Percentiles rank a stretch among this genome's conserved stretches.
Evolutionary conservation across 2,329 filamentous ascomycete genomes (phyloP).

Genomic region (Cladosporium cucumerinum): DNA sequence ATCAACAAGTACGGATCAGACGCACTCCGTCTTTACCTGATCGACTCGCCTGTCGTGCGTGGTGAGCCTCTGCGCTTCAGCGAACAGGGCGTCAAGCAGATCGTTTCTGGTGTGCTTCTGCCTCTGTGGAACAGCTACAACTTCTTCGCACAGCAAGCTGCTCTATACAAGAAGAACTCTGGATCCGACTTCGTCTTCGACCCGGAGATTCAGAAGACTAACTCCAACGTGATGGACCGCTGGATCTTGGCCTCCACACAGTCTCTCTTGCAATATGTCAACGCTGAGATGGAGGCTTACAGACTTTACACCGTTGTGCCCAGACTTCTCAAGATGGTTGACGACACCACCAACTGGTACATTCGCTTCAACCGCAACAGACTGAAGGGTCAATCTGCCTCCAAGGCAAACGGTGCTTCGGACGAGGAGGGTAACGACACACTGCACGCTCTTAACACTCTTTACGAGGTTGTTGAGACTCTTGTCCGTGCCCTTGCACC

Average conservation of each 20-base stretch:
- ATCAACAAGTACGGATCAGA: constrained; percentile 89
- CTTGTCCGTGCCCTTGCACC: constrained; percentile 84
- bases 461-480: constrained; percentile 91
- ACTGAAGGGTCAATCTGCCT: constrained; percentile 63
- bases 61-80: constrained; percentile 90
- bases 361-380: constrained; percentile 91
- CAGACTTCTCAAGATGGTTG: constrained; percentile 67
- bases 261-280: constrained; percentile 84
- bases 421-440: constrained; percentile 79
- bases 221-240: constrained; percentile 89
- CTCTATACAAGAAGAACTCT: constrained; percentile 80
- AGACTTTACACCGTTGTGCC: constrained; percentile 82
- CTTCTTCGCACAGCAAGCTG: constrained; percentile 88
- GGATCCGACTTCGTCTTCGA: constrained; percentile 75
- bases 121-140: constrained; percentile 97
- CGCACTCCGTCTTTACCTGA: constrained; percentile 88
- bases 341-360: constrained; percentile 98
- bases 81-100: constrained; percentile 88
- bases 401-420: constrained; percentile 22
- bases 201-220: constrained; percentile 68
- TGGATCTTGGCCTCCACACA: constrained; percentile 95
- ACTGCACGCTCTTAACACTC: constrained; percentile 82
- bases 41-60: constrained; percentile 92
- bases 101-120: constrained; percentile 84
- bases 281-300: constrained; percentile 82